Conservation (phyloP, 495 filamentous ascomycete species). For the Penicillium odoratum region DNA sequence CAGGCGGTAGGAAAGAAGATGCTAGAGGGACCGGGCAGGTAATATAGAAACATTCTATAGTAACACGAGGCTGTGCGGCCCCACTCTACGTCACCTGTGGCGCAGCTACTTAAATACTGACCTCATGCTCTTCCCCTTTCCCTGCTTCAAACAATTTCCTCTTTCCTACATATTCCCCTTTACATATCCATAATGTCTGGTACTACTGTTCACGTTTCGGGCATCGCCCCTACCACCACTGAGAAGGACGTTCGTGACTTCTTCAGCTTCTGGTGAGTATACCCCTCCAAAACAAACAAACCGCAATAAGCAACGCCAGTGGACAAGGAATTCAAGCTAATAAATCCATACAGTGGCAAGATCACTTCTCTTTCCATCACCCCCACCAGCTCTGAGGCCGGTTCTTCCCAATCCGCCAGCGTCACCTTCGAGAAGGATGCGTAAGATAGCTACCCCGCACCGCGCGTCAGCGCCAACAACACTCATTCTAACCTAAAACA, state of each 20-base stretch:
- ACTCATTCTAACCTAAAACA: conserved; percentile 16
- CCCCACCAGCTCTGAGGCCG: conserved; percentile 55
- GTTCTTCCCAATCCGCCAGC: conserved; percentile 71
- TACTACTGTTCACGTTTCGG: conserved; percentile 62
- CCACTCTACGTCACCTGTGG: conserved; percentile 36
- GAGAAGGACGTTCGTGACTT: conserved; percentile 94
- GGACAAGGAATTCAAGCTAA: not conserved
- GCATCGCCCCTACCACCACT: conserved; percentile 75
- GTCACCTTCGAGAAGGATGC: conserved; percentile 96
- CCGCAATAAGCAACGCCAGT: not conserved
- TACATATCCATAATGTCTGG: conserved; percentile 40
- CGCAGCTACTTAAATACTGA: conserved; percentile 24
- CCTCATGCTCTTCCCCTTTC: conserved; percentile 5
- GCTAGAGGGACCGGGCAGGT: no score
- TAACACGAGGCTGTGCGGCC: conserved; percentile 26
- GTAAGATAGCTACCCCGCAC: conserved; percentile 45
- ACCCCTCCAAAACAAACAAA: not conserved
- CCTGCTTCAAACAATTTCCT: not conserved
- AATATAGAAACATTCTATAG: not conserved
- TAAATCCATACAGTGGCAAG: conserved; percentile 68
- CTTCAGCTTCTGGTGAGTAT: conserved; percentile 93
- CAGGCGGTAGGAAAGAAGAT: no score
- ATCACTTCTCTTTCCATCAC: conserved; percentile 80
- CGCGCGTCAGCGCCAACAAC: conserved; percentile 7
- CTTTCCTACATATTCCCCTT: conserved; percentile 1